phyloP scores from a whole-genome alignment of 495 filamentous ascomycete genomes.

The Sabuloglossum arenarium region DNA sequence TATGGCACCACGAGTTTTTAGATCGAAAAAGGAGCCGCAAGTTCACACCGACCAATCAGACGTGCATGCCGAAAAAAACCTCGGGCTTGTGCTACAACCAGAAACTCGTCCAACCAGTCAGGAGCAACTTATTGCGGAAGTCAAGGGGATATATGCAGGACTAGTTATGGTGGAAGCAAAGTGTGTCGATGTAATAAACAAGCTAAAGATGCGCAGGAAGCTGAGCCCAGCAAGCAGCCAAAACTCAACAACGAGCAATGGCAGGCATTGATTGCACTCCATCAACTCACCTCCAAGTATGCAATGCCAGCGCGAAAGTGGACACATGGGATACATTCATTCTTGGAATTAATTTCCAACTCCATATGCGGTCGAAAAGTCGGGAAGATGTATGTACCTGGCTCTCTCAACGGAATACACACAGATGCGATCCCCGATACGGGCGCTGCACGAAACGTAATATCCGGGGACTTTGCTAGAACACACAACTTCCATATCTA shows the following conservation, averaged over 20 bases:
- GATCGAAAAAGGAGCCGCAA: background rate
- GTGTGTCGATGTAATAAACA: constrained; percentile 51
- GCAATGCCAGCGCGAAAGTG: constrained; percentile 73
- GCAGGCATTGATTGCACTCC: constrained; percentile 45
- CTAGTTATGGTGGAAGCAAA: constrained; percentile 64
- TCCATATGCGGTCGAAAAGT: no score
- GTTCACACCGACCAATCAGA: background rate
- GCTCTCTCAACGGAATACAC: background rate
- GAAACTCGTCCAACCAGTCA: constrained; percentile 51
- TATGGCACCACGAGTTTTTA: background rate
- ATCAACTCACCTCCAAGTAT: constrained; percentile 42
- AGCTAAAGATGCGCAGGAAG: constrained; percentile 21
- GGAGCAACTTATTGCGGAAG: constrained; percentile 47
- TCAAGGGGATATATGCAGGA: constrained; percentile 56
- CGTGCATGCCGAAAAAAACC: background rate
- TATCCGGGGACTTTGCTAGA: background rate
- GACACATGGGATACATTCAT: constrained; percentile 62
- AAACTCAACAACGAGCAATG: constrained; percentile 41
- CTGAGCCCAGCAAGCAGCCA: constrained; percentile 11
- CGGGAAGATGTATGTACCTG: no score
- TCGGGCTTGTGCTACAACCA: constrained; percentile 21
- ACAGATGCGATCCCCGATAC: background rate
- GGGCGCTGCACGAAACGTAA: background rate
- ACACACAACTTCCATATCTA: background rate
- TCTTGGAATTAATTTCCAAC: constrained; percentile 63